phyloP scores from a whole-genome alignment of 176 grass and related monocot species.

The Carex kokanica region DNA sequence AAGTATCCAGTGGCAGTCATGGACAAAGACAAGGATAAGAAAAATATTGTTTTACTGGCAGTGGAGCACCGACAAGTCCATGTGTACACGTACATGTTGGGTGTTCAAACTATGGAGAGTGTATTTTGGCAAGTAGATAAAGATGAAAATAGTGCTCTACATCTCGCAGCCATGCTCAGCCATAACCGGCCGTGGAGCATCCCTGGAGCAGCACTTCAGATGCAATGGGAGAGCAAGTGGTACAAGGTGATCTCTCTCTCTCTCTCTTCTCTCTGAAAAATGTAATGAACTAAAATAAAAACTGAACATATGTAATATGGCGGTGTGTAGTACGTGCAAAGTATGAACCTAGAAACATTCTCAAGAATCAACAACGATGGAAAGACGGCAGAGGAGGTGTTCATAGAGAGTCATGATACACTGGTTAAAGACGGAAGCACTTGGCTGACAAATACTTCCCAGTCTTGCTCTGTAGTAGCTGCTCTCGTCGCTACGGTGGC shows the following conservation, averaged over 20 bases:
- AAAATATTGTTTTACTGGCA: constrained; percentile 24
- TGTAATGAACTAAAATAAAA: neutral
- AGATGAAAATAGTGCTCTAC: constrained; percentile 15
- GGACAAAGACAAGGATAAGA: constrained; percentile 3
- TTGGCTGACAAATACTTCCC: constrained; percentile 7
- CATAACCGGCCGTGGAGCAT: constrained; percentile 19
- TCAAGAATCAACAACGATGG: neutral
- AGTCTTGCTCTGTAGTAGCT: constrained; percentile 3
- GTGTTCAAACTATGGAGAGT: neutral
- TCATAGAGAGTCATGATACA: neutral
- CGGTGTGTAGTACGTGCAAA: neutral
- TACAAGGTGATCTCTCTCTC: constrained; percentile 25
- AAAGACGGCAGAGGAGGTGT: neutral
- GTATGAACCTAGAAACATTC: neutral
- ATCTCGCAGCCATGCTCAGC: constrained; percentile 19
- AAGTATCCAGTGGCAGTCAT: neutral
- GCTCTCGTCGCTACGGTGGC: neutral
- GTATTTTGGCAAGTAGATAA: constrained; percentile 16
- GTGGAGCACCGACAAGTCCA: constrained; percentile 15
- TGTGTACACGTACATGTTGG: neutral
- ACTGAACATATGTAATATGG: neutral
- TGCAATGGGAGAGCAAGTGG: constrained; percentile 35
- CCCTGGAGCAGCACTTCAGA: constrained; percentile 27
- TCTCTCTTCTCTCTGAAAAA: neutral
- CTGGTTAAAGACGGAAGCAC: neutral